A percentile compares a stretch with the other conserved stretches of the same genome.
Evolutionary conservation across 1,284 basidiomycete species (phyloP).

Genomic region (Takashimella tepidaria): DNA sequence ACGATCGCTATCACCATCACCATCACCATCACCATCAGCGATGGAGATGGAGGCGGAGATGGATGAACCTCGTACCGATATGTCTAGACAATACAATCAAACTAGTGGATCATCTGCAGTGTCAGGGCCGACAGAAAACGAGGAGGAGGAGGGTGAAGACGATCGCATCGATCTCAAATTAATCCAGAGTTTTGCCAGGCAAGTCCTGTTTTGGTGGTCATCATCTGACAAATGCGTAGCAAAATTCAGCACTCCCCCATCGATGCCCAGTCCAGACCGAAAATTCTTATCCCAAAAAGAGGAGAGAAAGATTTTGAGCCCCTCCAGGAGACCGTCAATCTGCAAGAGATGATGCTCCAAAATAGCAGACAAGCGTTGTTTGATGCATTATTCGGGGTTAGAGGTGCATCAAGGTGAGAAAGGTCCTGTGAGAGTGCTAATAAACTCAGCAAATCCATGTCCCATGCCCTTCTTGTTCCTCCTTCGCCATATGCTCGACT

Average conservation of each 20-base stretch:
- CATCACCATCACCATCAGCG: no score
- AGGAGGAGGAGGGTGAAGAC: conserved; percentile 32
- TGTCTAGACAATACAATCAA: background rate
- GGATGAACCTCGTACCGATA: background rate
- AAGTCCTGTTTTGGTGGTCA: background rate
- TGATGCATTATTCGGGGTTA: conserved; percentile 64
- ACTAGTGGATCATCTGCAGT: background rate
- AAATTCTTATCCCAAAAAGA: conserved; percentile 70
- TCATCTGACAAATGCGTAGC: conserved; percentile 12
- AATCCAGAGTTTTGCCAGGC: conserved; percentile 30
- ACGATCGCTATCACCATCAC: no score
- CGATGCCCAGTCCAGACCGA: conserved; percentile 18
- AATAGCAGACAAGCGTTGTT: conserved; percentile 78
- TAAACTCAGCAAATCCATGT: conserved; percentile 43
- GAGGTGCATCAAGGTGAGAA: conserved; percentile 66
- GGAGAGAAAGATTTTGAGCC: conserved; percentile 98
- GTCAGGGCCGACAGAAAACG: conserved; percentile 4
- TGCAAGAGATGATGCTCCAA: conserved; percentile 66
- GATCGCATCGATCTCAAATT: conserved; percentile 26
- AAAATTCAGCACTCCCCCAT: conserved; percentile 40
- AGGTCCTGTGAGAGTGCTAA: background rate
- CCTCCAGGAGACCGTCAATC: conserved; percentile 56
- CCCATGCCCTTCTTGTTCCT: conserved; percentile 42
- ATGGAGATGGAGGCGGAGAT: background rate
- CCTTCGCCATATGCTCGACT: conserved; percentile 53